These are phyloP conservation scores for Sugiyamaella chiloensis DNA, from an alignment of 805 yeast genomes.

Conservation along the genomic window DNA sequence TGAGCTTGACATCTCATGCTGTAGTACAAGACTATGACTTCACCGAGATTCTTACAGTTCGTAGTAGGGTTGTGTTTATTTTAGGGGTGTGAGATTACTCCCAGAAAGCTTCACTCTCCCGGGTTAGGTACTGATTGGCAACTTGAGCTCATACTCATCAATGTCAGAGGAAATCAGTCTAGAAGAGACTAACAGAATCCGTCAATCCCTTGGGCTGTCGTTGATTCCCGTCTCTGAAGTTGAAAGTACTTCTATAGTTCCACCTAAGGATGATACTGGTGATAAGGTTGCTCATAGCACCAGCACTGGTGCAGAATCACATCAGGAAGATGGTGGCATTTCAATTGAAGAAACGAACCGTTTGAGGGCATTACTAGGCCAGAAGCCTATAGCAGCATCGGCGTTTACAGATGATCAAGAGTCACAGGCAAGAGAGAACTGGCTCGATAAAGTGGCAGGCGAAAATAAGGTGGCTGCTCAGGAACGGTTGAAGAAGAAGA, in stretches of 20 bases:
- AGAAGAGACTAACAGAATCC: conserved; percentile 55
- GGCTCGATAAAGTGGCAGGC: conserved; percentile 35
- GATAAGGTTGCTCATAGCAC: background rate
- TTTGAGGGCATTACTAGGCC: conserved; percentile 49
- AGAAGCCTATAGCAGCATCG: conserved; percentile 44
- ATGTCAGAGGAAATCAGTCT: conserved; percentile 32
- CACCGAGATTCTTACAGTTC: no score
- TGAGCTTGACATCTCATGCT: background rate
- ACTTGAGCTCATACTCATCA: background rate
- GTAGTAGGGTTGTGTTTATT: no score
- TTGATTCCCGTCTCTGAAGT: conserved; percentile 39
- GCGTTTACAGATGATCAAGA: conserved; percentile 24
- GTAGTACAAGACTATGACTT: background rate
- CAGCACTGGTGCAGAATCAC: no score
- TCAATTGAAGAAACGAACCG: conserved; percentile 56
- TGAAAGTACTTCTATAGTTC: background rate
- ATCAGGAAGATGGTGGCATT: no score
- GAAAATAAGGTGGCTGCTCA: conserved; percentile 31
- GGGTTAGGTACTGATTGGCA: no score
- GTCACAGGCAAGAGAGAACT: conserved; percentile 38
- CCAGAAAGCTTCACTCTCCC: no score
- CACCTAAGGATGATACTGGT: background rate
- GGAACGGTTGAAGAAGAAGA: conserved; percentile 23
- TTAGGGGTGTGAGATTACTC: no score
- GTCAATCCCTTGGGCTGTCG: conserved; percentile 51